These are phyloP conservation scores for Apiospora kogelbergensis DNA, from an alignment of 2,329 filamentous ascomycete species.

Conservation along the genomic window DNA sequence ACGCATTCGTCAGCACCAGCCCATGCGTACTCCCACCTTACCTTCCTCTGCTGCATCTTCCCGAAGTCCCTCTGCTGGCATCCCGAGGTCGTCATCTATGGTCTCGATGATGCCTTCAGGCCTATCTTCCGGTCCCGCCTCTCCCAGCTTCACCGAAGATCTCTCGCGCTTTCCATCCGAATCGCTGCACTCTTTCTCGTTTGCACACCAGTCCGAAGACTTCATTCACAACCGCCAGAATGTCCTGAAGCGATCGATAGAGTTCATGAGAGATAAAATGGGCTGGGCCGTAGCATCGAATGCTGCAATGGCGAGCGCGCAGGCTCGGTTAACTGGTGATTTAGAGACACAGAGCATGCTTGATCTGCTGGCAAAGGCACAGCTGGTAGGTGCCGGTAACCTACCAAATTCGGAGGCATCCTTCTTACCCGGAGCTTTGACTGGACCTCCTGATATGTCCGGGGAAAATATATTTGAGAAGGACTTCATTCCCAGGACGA, in stretches of 20 bases:
- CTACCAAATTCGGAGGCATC: conserved; percentile 48
- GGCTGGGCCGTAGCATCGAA: conserved; percentile 73
- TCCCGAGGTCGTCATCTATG: conserved; percentile 72
- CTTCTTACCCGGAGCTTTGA: conserved; percentile 63
- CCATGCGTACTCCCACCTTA: conserved; percentile 63
- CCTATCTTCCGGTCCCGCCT: conserved; percentile 62
- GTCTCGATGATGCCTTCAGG: conserved; percentile 62
- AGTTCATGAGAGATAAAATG: conserved; percentile 93
- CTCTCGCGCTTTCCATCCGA: conserved; percentile 90
- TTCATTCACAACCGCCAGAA: conserved; percentile 89
- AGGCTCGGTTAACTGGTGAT: conserved; percentile 80
- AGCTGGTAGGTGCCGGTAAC: conserved; percentile 71
- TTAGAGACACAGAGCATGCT: conserved; percentile 87
- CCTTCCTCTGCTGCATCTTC: conserved; percentile 65
- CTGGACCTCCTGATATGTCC: conserved; percentile 73
- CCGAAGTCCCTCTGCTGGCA: conserved; percentile 54
- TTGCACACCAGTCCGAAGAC: conserved; percentile 92
- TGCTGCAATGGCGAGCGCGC: conserved; percentile 76
- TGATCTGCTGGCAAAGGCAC: conserved; percentile 79
- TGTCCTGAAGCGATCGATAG: conserved; percentile 87
- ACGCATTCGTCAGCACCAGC: conserved; percentile 86
- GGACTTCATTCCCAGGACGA: conserved; percentile 63
- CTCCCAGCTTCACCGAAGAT: conserved; percentile 82
- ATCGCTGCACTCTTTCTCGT: conserved; percentile 96
- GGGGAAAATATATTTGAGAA: conserved; percentile 83